Conservation (phyloP, 75 land plant genomes). For the Larix kaempferi region DNA sequence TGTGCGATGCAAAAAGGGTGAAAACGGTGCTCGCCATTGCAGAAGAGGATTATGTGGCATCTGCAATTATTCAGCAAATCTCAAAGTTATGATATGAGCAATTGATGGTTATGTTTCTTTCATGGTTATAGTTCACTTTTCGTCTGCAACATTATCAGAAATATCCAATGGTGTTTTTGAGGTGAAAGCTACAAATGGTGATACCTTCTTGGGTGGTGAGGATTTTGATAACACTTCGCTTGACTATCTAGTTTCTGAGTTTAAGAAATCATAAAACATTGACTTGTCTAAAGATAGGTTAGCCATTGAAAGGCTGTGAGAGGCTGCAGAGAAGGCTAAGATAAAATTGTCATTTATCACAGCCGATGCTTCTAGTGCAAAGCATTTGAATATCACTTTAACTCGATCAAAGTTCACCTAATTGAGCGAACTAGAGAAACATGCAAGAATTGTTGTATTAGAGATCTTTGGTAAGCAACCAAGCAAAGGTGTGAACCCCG, state of each 20-base stretch:
- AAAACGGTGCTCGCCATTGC: too few relatives aligned
- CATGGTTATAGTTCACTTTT: too few relatives aligned
- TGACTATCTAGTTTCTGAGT: constrained; percentile 43
- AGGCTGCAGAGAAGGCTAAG: constrained; percentile 68
- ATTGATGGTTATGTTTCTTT: too few relatives aligned
- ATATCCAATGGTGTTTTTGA: too few relatives aligned
- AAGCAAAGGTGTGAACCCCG: constrained; percentile 70
- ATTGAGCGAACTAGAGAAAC: constrained; percentile 57
- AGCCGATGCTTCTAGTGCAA: constrained; percentile 67
- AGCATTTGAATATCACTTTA: constrained; percentile 54
- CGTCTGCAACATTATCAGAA: too few relatives aligned
- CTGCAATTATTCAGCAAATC: too few relatives aligned
- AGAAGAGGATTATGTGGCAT: too few relatives aligned
- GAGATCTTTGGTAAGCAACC: constrained; percentile 56
- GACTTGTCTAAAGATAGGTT: constrained; percentile 54
- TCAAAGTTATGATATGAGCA: too few relatives aligned
- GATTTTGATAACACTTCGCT: constrained; percentile 56
- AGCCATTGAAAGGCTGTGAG: constrained; percentile 49
- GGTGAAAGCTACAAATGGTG: constrained; percentile 63
- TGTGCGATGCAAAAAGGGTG: too few relatives aligned
- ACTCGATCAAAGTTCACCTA: constrained; percentile 52
- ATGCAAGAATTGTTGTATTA: constrained; percentile 55
- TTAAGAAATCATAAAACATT: constrained; percentile 41
- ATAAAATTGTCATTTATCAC: constrained; percentile 64
- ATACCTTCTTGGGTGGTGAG: constrained; percentile 69